Base-by-base conservation (phyloP, 2,329 filamentous ascomycete genomes). In the Neofusicoccum laricinum region DNA sequence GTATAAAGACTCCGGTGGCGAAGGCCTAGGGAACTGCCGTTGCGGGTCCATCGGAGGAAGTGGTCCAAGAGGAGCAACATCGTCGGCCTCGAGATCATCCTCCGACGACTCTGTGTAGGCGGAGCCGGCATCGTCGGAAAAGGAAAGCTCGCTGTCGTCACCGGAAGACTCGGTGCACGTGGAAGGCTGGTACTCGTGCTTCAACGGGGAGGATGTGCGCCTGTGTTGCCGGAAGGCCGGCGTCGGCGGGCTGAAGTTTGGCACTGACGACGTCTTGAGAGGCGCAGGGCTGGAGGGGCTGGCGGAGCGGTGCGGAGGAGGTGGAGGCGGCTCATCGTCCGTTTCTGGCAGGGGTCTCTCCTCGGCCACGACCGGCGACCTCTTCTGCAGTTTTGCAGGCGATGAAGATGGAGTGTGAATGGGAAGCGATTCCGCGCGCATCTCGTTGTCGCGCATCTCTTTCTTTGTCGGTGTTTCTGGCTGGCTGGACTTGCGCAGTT, bases 151-250 rank as follows among this genome's bases (percentile, higher is more conserved):
- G 50, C 84, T 88, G 63, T 86, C 82, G 10, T 45, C 46, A 1
- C 81, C 84, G 8, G 83, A 84, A 6, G 86, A 86, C 46, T 86
- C 85, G 0, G 87, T 88, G 50, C 86, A 86, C 6, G 86, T 88
- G 15, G 95, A 98, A 14, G 94, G 94, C 67, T 93, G 89, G 71
- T 97, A 99, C 78, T 99, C 94, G 73, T 98, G 94, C 79, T 99
- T 99, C 57, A 99, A 82, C 0, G 95, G 95, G 1, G 95, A 99
- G 0, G 95, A 98, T 1, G 88, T 90, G 17, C 93, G 87, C 49
- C 93, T 87, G 72, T 89, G 75, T 75, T 82, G 68, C 75, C 75
- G 69, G 70, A 76, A 71, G 67, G 79, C 71, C 64, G 77, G 69
- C 69, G 76, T 70, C 80, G 88, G 71, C 72, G 81, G 72, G 75